Evolutionary conservation across 2,329 filamentous ascomycete genomes (phyloP).

Genomic region (Nigrograna mackinnonii): DNA sequence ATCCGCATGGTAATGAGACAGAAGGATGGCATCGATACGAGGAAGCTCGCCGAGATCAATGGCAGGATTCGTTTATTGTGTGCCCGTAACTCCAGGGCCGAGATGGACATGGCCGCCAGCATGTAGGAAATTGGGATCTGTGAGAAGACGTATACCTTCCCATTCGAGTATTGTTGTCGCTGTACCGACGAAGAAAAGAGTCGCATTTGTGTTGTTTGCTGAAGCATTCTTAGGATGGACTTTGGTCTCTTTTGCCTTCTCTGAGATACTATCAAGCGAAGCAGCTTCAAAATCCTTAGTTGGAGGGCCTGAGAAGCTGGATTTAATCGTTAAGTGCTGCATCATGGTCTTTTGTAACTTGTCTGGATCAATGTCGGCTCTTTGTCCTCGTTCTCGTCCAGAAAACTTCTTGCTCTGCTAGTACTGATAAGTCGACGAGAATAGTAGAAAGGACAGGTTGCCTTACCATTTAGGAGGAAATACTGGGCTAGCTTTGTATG

Average conservation of each 20-base stretch:
- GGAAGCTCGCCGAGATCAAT: slow-evolving; percentile 64
- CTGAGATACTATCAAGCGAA: slow-evolving; percentile 34
- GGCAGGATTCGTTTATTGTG: slow-evolving; percentile 61
- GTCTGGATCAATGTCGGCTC: neutral
- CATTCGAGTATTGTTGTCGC: slow-evolving; percentile 62
- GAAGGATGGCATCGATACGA: slow-evolving; percentile 60
- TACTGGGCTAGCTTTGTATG: too few species aligned
- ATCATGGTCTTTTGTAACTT: too few species aligned
- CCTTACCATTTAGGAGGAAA: too few species aligned
- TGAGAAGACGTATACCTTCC: slow-evolving; percentile 57
- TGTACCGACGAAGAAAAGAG: slow-evolving; percentile 59
- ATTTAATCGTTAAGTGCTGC: slow-evolving; percentile 47
- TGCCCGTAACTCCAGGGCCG: slow-evolving; percentile 63
- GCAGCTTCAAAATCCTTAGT: slow-evolving; percentile 40
- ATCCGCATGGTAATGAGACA: slow-evolving; percentile 68
- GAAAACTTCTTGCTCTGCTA: slow-evolving; percentile 3
- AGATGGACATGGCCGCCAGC: slow-evolving; percentile 69
- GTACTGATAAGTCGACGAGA: slow-evolving; percentile 16
- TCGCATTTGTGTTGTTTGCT: slow-evolving; percentile 44
- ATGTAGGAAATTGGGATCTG: slow-evolving; percentile 62
- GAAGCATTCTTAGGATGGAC: slow-evolving; percentile 44
- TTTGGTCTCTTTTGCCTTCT: slow-evolving; percentile 48
- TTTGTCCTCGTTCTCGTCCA: neutral
- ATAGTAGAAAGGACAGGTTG: slow-evolving; percentile 28
- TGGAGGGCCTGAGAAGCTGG: slow-evolving; percentile 38